phyloP scores from a whole-genome alignment of 140 eudicot genomes.

The Cichorium intybus region DNA sequence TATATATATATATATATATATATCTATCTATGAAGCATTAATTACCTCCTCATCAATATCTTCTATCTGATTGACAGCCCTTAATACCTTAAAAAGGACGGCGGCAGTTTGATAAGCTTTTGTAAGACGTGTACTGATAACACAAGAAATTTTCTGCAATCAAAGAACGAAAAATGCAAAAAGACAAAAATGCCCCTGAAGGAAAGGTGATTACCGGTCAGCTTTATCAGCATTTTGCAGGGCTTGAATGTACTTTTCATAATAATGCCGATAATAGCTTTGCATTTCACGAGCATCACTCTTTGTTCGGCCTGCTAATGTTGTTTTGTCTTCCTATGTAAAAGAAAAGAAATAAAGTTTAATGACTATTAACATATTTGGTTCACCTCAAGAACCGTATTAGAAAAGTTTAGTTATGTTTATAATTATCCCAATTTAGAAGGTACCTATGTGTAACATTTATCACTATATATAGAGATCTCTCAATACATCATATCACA shows the following conservation, averaged over 20 bases:
- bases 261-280: slow-evolving; percentile 78
- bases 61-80: slow-evolving; percentile 82
- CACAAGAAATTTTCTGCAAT: slow-evolving; percentile 8
- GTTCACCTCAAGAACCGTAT: too few species aligned
- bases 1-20: too few species aligned
- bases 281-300: slow-evolving; percentile 99
- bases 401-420: too few species aligned
- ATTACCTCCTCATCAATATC: slow-evolving; percentile 82
- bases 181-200: background rate
- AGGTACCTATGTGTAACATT: too few species aligned
- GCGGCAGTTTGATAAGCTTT: slow-evolving; percentile 99
- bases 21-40: too few species aligned
- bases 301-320: slow-evolving; percentile 69
- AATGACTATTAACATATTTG: too few species aligned
- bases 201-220: slow-evolving; percentile 58
- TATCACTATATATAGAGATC: too few species aligned
- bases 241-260: slow-evolving; percentile 84
- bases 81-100: slow-evolving; percentile 92
- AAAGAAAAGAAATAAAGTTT: too few species aligned
- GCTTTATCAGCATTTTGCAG: slow-evolving; percentile 96
- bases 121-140: slow-evolving; percentile 86
- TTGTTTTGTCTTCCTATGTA: slow-evolving; percentile 69
- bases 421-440: too few species aligned
- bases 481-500: too few species aligned
- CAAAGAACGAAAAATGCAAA: slow-evolving; percentile 11